These are phyloP conservation scores for Colletotrichum echinochloae DNA, from an alignment of 2,329 filamentous ascomycete genomes.

Conservation along the genomic window DNA sequence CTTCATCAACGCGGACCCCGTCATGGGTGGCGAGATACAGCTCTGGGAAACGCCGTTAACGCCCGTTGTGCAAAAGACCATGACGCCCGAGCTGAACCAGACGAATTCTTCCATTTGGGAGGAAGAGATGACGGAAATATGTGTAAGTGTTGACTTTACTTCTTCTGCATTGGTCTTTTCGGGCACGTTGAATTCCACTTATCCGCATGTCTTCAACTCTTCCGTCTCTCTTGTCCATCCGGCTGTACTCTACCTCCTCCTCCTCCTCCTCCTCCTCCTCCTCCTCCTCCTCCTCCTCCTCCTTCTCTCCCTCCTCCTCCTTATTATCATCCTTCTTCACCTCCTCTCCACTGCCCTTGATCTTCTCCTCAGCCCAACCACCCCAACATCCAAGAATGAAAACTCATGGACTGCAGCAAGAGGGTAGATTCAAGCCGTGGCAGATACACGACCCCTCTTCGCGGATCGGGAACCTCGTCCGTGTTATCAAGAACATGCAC, in stretches of 20 bases:
- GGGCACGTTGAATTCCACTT: background rate
- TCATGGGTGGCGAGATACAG: conserved; percentile 31
- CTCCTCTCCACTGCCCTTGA: background rate
- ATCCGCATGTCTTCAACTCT: background rate
- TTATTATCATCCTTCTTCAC: too few species aligned
- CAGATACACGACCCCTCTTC: conserved; percentile 53
- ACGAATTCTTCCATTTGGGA: conserved; percentile 10
- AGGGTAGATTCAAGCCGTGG: conserved; percentile 37
- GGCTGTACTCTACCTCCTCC: background rate
- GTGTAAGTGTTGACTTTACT: conserved; percentile 11
- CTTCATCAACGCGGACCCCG: conserved; percentile 34
- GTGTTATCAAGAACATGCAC: conserved; percentile 50
- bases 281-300: background rate
- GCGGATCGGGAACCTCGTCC: conserved; percentile 51
- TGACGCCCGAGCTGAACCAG: conserved; percentile 19
- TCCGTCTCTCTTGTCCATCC: background rate
- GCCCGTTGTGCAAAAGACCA: conserved; percentile 16
- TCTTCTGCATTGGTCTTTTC: background rate
- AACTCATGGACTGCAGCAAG: conserved; percentile 14
- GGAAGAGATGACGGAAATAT: conserved; percentile 12
- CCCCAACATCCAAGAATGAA: background rate
- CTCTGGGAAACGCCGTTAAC: conserved; percentile 37
- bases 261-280: background rate
- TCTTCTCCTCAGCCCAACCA: background rate
- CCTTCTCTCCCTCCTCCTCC: background rate